Evolutionary conservation across 192 early-diverging fungal genomes (phyloP), one percentile per base, ranked within the genome.

Genomic region (Coemansia sp.): DNA sequence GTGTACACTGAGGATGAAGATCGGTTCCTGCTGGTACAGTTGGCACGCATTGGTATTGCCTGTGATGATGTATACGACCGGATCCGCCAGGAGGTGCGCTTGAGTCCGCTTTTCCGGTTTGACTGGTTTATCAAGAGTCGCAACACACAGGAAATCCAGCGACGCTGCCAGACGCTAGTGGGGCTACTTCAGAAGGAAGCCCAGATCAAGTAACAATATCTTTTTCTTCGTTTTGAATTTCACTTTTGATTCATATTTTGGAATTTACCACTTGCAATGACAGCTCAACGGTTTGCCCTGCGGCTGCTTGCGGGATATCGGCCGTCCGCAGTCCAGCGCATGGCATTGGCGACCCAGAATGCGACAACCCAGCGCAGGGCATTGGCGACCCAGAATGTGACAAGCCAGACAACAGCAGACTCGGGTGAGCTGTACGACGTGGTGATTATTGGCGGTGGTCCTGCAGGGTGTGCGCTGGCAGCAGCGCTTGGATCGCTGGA

Each of bases 51-150:
- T 64, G 94, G 95, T 3, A 94, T 93, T 57, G 93, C 89, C 14
- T 85, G 86, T 23, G 95, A 97, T 22, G 94, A 97, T 55, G 93
- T 94, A 0, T 95, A 96, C 70, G 97, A 99, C 38, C 87, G 85
- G 55, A 94, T 99, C 68, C 83, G 94, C 23, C 85, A 88, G 52
- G 94, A 97, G 61, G 84, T 97, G 24, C 89, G 87, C 32, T 78
- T 85, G 62, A 88, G 88, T 20, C 86, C 91, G 3, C 54, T 95
- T 37, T 97, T 99, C 84, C 79, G 92, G 37, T 99, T 99, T 71
- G 93, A 99, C 68, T 99, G 95, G 95, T 99, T 95, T 80, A 86
- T 99, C 64, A 97, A 97, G 75, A 94, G 93, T 39, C 84, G 97
- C 37, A 96, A 94, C 27, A 75, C 93, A 3, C 79, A 87, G 54